Evolutionary conservation across 345 rosid species (phyloP).

Genomic region (Gossypium stocksii): DNA sequence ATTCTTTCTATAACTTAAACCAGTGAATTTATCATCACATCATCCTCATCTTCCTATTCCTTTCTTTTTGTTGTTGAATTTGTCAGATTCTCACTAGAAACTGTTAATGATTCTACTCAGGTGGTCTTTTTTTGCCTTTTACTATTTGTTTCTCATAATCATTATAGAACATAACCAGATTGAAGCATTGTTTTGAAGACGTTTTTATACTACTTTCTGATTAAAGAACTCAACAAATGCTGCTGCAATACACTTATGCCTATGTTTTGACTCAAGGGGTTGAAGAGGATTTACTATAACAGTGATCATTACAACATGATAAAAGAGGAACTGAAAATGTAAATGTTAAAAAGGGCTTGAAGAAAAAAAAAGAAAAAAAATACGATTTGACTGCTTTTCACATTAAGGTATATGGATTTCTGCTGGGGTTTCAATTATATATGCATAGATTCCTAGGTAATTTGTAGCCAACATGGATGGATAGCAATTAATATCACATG

Average conservation of each 20-base stretch:
- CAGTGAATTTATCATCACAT: background rate
- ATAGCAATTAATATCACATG: too few relatives aligned
- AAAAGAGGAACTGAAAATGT: too few relatives aligned
- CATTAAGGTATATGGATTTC: too few relatives aligned
- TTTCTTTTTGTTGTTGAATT: background rate
- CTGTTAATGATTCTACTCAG: background rate
- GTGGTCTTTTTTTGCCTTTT: background rate
- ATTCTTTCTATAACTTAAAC: constrained; percentile 38
- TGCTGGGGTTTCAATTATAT: too few relatives aligned
- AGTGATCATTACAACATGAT: background rate
- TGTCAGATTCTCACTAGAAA: background rate
- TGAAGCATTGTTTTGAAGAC: background rate
- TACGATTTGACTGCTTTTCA: too few relatives aligned
- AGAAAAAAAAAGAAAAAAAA: constrained; percentile 11
- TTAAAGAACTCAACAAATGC: background rate
- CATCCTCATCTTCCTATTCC: background rate
- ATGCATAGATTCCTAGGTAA: too few relatives aligned
- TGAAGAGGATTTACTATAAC: background rate
- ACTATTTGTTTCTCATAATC: background rate
- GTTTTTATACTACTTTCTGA: background rate
- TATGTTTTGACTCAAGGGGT: background rate
- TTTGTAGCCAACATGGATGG: too few relatives aligned
- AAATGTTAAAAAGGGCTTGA: background rate
- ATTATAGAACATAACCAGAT: background rate
- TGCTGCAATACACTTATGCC: background rate